A percentile compares a stretch with the other conserved stretches of the same genome.
Conservation (phyloP, 108 stramenopile genomes). For the Fistulifera pelliculosa region DNA sequence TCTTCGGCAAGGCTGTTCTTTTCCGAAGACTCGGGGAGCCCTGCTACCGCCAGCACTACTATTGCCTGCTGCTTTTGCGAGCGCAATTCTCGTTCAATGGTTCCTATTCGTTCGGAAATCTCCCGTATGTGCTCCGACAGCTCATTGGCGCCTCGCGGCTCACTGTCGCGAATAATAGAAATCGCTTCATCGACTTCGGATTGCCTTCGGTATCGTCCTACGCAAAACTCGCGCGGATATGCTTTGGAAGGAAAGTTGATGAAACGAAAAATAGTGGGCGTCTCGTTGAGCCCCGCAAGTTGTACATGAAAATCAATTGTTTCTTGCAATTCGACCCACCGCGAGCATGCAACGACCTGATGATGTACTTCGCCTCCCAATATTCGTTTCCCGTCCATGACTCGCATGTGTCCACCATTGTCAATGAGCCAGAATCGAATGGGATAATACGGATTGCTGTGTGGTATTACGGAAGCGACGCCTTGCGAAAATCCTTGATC, state of each 20-base stretch:
- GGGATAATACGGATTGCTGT: not conserved
- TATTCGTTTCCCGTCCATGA: slow-evolving; percentile 29
- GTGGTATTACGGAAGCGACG: slow-evolving; percentile 2
- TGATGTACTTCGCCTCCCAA: slow-evolving; percentile 4
- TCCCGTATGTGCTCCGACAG: slow-evolving; percentile 42
- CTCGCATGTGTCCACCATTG: slow-evolving; percentile 60
- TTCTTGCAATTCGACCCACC: slow-evolving; percentile 63
- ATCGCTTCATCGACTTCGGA: slow-evolving; percentile 27
- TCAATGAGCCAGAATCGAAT: slow-evolving; percentile 43
- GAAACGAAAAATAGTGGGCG: slow-evolving; percentile 48
- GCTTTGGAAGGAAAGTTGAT: slow-evolving; percentile 36
- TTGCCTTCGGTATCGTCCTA: slow-evolving; percentile 25
- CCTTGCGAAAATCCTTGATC: slow-evolving; percentile 12
- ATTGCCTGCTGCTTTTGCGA: slow-evolving; percentile 44
- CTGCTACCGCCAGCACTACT: slow-evolving; percentile 75
- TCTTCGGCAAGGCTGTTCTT: slow-evolving; percentile 9
- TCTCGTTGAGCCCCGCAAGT: slow-evolving; percentile 42
- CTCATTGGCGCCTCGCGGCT: slow-evolving; percentile 55
- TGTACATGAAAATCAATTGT: slow-evolving; percentile 56
- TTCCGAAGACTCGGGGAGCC: slow-evolving; percentile 28
- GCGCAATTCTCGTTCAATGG: slow-evolving; percentile 28
- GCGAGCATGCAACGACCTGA: slow-evolving; percentile 23
- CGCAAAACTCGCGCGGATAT: slow-evolving; percentile 34
- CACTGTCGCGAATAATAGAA: slow-evolving; percentile 16
- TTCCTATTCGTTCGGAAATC: slow-evolving; percentile 27